phyloP scores from a whole-genome alignment of 2,329 filamentous ascomycete species.

The Lachnellula occidentalis region DNA sequence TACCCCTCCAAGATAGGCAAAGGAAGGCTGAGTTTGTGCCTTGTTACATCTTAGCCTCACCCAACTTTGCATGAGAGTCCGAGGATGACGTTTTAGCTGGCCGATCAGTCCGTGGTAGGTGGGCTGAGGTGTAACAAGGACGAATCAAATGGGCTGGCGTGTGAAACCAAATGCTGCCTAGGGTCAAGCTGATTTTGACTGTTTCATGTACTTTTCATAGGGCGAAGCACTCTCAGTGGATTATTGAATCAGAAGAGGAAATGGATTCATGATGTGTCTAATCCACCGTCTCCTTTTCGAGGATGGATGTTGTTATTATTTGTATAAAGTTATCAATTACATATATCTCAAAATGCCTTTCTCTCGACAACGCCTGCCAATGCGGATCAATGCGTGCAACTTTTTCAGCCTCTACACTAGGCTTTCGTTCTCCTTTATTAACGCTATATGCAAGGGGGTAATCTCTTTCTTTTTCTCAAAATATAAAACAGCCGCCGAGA shows the following conservation, averaged over 20 bases:
- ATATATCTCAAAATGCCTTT: not conserved
- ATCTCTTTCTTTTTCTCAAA: not conserved
- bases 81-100: not conserved
- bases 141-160: too few species aligned
- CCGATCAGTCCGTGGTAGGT: not conserved
- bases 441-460: not conserved
- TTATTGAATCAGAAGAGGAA: too few species aligned
- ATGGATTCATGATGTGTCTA: too few species aligned
- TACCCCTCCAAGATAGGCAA: not conserved
- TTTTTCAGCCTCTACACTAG: not conserved
- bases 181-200: too few species aligned
- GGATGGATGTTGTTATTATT: too few species aligned
- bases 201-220: too few species aligned
- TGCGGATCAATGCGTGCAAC: not conserved
- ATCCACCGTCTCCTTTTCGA: too few species aligned
- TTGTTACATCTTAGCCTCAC: not conserved
- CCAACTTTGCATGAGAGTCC: too few species aligned
- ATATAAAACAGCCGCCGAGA: not conserved
- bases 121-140: not conserved
- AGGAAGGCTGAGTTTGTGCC: not conserved
- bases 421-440: conserved; percentile 2
- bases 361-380: conserved; percentile 10
- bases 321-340: not conserved
- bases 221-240: too few species aligned
- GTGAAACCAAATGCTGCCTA: too few species aligned